These are phyloP conservation scores for Microdochium nivale DNA, from an alignment of 2,329 filamentous ascomycete species.

Conservation along the genomic window DNA sequence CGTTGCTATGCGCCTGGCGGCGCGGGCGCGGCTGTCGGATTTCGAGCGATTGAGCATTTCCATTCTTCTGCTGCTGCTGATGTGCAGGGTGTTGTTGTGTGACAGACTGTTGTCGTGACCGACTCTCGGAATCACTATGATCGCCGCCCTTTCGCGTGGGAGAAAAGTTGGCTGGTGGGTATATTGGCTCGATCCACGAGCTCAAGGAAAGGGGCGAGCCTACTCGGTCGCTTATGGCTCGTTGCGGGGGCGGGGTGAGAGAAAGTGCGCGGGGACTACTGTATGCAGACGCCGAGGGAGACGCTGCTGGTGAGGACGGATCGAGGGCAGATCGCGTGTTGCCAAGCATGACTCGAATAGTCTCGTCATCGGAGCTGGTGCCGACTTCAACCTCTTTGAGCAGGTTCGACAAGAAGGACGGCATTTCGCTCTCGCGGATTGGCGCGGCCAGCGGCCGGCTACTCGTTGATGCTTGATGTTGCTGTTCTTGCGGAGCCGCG, in stretches of 20 bases:
- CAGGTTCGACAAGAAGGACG: slow-evolving; percentile 79
- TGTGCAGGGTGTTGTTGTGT: slow-evolving; percentile 25
- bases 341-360: slow-evolving; percentile 28
- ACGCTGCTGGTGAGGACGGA: slow-evolving; percentile 57
- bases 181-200: slow-evolving; percentile 64
- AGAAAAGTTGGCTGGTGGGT: slow-evolving; percentile 67
- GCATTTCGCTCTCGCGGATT: slow-evolving; percentile 37
- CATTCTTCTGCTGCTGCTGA: slow-evolving; percentile 19
- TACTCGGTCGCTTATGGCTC: slow-evolving; percentile 48
- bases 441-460: slow-evolving; percentile 6
- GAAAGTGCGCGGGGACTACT: slow-evolving; percentile 61
- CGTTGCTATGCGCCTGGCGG: slow-evolving; percentile 31
- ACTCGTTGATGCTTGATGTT: slow-evolving; percentile 13
- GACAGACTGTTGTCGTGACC: slow-evolving; percentile 23
- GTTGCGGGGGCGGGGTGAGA: slow-evolving; percentile 56
- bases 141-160: slow-evolving; percentile 30
- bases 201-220: slow-evolving; percentile 61
- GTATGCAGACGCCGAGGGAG: slow-evolving; percentile 54
- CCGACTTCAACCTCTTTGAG: slow-evolving; percentile 77
- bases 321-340: slow-evolving; percentile 20
- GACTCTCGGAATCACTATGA: slow-evolving; percentile 34
- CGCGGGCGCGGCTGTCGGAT: slow-evolving; percentile 44
- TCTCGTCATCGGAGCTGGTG: slow-evolving; percentile 49
- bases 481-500: slow-evolving; percentile 17
- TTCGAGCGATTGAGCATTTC: slow-evolving; percentile 29